Evolutionary conservation across 257 asterid genomes (phyloP).

Genomic region (Dorcoceras hygrometricum): DNA sequence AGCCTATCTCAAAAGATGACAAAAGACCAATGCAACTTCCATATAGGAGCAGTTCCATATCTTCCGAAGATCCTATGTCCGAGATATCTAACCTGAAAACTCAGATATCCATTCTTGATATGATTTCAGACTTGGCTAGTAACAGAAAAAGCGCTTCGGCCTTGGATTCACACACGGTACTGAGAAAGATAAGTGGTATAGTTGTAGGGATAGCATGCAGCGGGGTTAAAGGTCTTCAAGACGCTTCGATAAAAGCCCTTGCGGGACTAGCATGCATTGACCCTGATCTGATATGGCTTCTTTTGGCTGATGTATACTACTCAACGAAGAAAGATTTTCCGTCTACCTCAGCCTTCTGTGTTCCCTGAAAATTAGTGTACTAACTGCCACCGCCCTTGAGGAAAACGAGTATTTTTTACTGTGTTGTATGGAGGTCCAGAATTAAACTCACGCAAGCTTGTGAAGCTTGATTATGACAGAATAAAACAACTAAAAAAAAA

Average conservation of each 20-base stretch:
- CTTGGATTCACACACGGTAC: constrained; percentile 42
- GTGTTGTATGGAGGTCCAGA: too few relatives aligned
- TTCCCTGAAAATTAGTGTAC: constrained; percentile 59
- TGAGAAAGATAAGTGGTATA: constrained; percentile 75
- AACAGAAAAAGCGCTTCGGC: constrained; percentile 64
- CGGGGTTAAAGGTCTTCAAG: constrained; percentile 73
- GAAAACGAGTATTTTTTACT: too few relatives aligned
- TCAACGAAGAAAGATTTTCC: constrained; percentile 46
- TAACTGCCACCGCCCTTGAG: too few relatives aligned
- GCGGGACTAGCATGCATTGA: constrained; percentile 67
- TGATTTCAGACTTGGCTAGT: constrained; percentile 63
- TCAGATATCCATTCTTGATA: constrained; percentile 66
- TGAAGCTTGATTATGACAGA: too few relatives aligned
- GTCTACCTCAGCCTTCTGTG: constrained; percentile 47
- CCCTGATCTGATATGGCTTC: constrained; percentile 92
- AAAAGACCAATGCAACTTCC: constrained; percentile 64
- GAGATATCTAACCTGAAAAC: constrained; percentile 72
- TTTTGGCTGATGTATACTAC: constrained; percentile 84
- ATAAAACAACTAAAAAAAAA: too few relatives aligned
- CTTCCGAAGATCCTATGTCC: constrained; percentile 49
- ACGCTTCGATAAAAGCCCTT: constrained; percentile 65
- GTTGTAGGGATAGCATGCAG: constrained; percentile 80
- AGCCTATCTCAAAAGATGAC: constrained; percentile 44
- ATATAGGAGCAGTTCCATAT: constrained; percentile 44
- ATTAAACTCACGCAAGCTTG: too few relatives aligned